These are phyloP conservation scores for Isoetes taiwanensis DNA, from an alignment of 75 land plant genomes.

Conservation along the genomic window DNA sequence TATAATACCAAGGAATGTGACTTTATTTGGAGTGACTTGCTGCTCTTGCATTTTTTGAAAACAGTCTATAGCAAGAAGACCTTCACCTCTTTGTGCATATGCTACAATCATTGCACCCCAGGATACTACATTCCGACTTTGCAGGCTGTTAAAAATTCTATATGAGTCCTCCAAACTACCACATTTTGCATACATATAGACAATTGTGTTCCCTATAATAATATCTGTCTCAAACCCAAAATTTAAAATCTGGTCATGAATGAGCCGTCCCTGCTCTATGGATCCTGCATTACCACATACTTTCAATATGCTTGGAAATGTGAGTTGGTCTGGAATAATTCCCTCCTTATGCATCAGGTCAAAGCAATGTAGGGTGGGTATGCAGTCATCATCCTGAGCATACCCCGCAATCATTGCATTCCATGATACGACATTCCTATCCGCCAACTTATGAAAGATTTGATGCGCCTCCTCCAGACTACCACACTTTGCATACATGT, in stretches of 20 bases:
- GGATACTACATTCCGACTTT: background rate
- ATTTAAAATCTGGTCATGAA: background rate
- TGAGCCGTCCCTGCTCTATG: background rate
- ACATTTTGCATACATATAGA: background rate
- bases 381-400: no score
- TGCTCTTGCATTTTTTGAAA: slow-evolving; percentile 27
- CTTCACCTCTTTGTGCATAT: slow-evolving; percentile 14
- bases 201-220: background rate
- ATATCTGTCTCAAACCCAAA: background rate
- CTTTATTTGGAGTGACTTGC: slow-evolving; percentile 2
- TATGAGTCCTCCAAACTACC: background rate
- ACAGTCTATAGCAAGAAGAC: slow-evolving; percentile 22
- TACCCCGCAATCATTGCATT: no score
- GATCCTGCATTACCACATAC: background rate
- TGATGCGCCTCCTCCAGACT: no score
- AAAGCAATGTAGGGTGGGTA: slow-evolving; percentile 33
- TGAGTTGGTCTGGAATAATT: background rate
- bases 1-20: slow-evolving; percentile 13
- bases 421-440: no score
- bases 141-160: background rate
- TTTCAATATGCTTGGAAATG: background rate
- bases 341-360: slow-evolving; percentile 37
- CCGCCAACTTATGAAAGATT: no score
- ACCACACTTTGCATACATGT: no score
- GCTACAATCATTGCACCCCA: slow-evolving; percentile 6